phyloP scores from a whole-genome alignment of 371 early-diverging fungal species.

The Apophysomyces trapeziformis region DNA sequence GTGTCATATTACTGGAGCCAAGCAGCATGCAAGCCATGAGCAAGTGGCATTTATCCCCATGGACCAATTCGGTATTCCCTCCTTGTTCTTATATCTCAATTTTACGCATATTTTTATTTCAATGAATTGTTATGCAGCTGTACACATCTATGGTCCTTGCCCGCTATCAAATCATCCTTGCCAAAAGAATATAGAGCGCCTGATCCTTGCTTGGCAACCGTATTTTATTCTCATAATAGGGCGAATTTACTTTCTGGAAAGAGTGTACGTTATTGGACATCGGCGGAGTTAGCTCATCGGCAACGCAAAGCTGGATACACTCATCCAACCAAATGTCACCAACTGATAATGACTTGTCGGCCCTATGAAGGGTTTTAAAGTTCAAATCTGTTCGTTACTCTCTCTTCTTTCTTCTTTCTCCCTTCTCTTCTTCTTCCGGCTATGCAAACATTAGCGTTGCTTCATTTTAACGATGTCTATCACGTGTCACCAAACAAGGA shows the following conservation, averaged over 20 bases:
- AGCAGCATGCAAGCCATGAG: slow-evolving; percentile 16
- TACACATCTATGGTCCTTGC: too few relatives aligned
- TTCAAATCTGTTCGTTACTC: slow-evolving; percentile 5
- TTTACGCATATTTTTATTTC: too few relatives aligned
- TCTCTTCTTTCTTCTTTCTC: slow-evolving; percentile 15
- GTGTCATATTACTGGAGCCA: slow-evolving; percentile 14
- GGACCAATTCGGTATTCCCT: slow-evolving; percentile 16
- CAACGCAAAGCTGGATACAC: background rate
- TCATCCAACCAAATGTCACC: slow-evolving; percentile 5
- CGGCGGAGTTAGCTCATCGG: too few relatives aligned
- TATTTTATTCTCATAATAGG: too few relatives aligned
- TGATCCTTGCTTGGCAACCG: too few relatives aligned
- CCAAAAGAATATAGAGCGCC: too few relatives aligned
- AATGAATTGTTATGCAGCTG: too few relatives aligned
- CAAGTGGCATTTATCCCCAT: slow-evolving; percentile 18
- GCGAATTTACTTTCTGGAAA: too few relatives aligned
- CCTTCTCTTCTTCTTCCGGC: background rate
- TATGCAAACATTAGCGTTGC: slow-evolving; percentile 23
- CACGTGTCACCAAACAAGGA: slow-evolving; percentile 47
- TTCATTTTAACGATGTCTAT: slow-evolving; percentile 73
- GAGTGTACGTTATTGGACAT: too few relatives aligned
- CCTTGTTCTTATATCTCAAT: slow-evolving; percentile 18
- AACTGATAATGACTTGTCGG: background rate
- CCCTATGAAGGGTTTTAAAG: background rate
- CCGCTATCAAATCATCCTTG: too few relatives aligned